A percentile compares a stretch with the other conserved stretches of the same genome.
phyloP scores from a whole-genome alignment of 2,329 filamentous ascomycete genomes.

The Amauroascus verrucosus region DNA sequence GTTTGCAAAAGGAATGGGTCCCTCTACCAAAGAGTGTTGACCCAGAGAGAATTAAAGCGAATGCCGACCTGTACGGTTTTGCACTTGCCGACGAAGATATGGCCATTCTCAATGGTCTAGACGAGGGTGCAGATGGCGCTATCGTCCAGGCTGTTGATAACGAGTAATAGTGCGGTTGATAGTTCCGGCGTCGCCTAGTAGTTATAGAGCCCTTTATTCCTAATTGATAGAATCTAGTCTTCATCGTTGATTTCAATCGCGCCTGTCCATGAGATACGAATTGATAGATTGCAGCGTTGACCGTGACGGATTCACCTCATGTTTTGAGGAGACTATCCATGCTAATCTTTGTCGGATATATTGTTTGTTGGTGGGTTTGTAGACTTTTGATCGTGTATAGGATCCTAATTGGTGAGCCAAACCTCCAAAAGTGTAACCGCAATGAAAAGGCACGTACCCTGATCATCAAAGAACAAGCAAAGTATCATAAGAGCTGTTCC shows the following conservation, averaged over 20 bases:
- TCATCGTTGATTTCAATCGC: constrained; percentile 18
- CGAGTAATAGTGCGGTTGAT: constrained; percentile 21
- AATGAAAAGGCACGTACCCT: constrained; percentile 38
- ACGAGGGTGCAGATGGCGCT: constrained; percentile 40
- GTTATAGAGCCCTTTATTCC: background rate
- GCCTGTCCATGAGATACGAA: constrained; percentile 62
- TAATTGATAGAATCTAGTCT: background rate
- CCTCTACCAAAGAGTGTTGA: constrained; percentile 67
- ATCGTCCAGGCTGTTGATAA: constrained; percentile 41
- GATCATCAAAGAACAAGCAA: constrained; percentile 60
- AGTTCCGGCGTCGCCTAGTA: constrained; percentile 10
- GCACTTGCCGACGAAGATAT: constrained; percentile 49
- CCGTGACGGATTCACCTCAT: constrained; percentile 72
- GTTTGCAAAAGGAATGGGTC: constrained; percentile 65
- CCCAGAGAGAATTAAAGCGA: constrained; percentile 55
- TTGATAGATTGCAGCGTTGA: constrained; percentile 86
- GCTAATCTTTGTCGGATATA: constrained; percentile 67
- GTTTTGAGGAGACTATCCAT: constrained; percentile 69
- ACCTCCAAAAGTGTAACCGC: background rate
- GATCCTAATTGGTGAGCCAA: constrained; percentile 21
- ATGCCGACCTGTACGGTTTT: constrained; percentile 54
- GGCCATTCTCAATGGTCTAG: constrained; percentile 42
- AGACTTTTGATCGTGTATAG: constrained; percentile 23
- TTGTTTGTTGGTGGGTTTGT: constrained; percentile 53
- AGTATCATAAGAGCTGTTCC: constrained; percentile 66